A percentile compares a stretch with the other conserved stretches of the same genome.
These are phyloP conservation scores for Camillea tinctor DNA, from an alignment of 2,329 filamentous ascomycete genomes.

Conservation along the genomic window DNA sequence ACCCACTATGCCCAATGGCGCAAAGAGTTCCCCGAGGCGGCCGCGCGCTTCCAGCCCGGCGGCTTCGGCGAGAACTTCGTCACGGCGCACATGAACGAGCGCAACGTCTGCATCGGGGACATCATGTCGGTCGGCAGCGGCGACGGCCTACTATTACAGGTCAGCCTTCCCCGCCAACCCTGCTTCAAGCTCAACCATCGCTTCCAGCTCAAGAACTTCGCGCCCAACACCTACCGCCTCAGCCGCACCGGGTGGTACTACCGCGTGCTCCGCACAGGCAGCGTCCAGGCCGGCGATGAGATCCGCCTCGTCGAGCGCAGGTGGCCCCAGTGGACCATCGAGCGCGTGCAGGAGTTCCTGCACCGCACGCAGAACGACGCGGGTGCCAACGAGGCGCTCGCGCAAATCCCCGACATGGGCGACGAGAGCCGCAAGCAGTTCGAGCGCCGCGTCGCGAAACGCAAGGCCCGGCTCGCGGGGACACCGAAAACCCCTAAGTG, in stretches of 20 bases:
- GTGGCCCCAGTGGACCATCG: slow-evolving; percentile 61
- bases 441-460: slow-evolving; percentile 48
- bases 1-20: slow-evolving; percentile 58
- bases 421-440: slow-evolving; percentile 50
- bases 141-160: slow-evolving; percentile 51
- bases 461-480: slow-evolving; percentile 31
- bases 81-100: slow-evolving; percentile 57
- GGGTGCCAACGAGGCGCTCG: slow-evolving; percentile 52
- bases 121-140: slow-evolving; percentile 43
- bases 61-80: slow-evolving; percentile 67
- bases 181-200: slow-evolving; percentile 70
- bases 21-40: slow-evolving; percentile 49
- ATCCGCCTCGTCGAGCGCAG: slow-evolving; percentile 54
- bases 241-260: slow-evolving; percentile 67
- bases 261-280: slow-evolving; percentile 55
- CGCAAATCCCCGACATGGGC: slow-evolving; percentile 49
- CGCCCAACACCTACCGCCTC: slow-evolving; percentile 53
- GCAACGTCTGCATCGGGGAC: slow-evolving; percentile 65
- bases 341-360: slow-evolving; percentile 61
- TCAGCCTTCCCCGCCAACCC: slow-evolving; percentile 61
- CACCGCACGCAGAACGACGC: slow-evolving; percentile 52
- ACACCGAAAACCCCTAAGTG: slow-evolving; percentile 1
- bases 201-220: slow-evolving; percentile 62
- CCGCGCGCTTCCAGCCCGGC: slow-evolving; percentile 52
- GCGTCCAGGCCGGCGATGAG: slow-evolving; percentile 54